Percentiles rank a stretch among this genome's conserved stretches.
These are phyloP conservation scores for Neurospora tetrasperma DNA, from an alignment of 495 filamentous ascomycete species.

Conservation along the genomic window DNA sequence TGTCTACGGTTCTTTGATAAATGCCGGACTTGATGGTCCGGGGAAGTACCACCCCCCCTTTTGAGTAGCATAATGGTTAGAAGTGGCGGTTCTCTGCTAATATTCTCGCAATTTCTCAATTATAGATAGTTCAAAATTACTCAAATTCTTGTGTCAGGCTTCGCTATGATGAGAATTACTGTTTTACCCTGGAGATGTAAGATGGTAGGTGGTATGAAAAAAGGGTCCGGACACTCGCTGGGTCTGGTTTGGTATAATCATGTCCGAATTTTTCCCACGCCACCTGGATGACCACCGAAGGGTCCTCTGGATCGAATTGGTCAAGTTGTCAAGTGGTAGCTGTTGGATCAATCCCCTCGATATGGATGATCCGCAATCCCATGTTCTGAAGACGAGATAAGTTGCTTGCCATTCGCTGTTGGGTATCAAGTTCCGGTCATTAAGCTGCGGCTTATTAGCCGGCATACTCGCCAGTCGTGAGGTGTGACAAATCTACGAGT, in stretches of 20 bases:
- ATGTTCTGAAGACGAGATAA: conserved; percentile 23
- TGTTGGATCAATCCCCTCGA: conserved; percentile 19
- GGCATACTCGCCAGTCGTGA: conserved; percentile 1
- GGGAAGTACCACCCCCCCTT: background rate
- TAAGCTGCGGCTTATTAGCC: conserved; percentile 17
- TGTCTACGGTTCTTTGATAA: background rate
- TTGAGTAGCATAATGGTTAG: background rate
- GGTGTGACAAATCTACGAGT: background rate
- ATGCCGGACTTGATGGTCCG: background rate
- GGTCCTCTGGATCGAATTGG: background rate
- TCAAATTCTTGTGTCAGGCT: background rate
- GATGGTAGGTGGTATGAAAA: background rate
- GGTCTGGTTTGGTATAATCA: too few species aligned
- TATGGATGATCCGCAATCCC: conserved; percentile 6
- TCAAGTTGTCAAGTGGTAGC: conserved; percentile 18
- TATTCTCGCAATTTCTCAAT: background rate
- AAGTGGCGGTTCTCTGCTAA: background rate
- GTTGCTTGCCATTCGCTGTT: conserved; percentile 9
- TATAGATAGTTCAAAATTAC: background rate
- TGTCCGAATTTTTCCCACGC: too few species aligned
- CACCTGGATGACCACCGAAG: background rate
- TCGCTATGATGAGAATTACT: background rate
- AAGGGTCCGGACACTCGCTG: too few species aligned
- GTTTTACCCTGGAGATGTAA: background rate
- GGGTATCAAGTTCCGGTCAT: conserved; percentile 11